Evolutionary conservation across 441 rosid genomes (phyloP), one percentile per base, ranked within the genome.

Genomic region (Codiaeum variegatum): DNA sequence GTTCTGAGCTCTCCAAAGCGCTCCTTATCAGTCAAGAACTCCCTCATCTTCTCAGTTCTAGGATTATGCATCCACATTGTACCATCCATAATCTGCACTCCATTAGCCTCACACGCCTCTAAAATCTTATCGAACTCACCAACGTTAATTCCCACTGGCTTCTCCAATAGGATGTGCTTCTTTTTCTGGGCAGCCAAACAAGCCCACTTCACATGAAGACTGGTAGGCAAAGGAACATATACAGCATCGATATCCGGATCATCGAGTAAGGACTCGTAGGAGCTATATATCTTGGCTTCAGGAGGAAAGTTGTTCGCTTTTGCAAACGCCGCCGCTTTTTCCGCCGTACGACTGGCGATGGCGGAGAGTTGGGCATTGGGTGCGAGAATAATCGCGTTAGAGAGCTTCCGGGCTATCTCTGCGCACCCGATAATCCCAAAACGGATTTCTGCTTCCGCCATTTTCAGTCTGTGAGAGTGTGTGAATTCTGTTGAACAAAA

Each of bases 11-110:
- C 77, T 3, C 98, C 97, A 68, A 90, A 93, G 15, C 78, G 79
- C 52, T 76, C 81, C 38, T 76, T 61, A 75, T 91, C 88, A 32
- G 54, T 24, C 5, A 93, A 15, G 68, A 87, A 88, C 13, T 83
- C 83, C 54, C 60, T 73, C 88, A 91, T 88, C 76, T 75, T 69
- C 5, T 71, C 72, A 16, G 91, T 87, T 72, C 96, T 78, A 16
- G 93, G 92, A 76, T 88, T 71, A 51, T 93, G 96, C 78, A 93
- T 67, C 98, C 94, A 90, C 93, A 88, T 88, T 49, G 96, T 87
- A 6, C 92, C 94, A 73, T 93, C 97, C 97, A 91, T 88, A 73
- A 88, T 65, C 86, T 90, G 97, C 36, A 93, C 81, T 28, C 84
- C 89, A 49, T 85, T 85, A 64, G 78, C 83, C 11, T 84, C 92